Base-by-base conservation (phyloP, 495 filamentous ascomycete genomes). In the Polyplosphaeria fusca region DNA sequence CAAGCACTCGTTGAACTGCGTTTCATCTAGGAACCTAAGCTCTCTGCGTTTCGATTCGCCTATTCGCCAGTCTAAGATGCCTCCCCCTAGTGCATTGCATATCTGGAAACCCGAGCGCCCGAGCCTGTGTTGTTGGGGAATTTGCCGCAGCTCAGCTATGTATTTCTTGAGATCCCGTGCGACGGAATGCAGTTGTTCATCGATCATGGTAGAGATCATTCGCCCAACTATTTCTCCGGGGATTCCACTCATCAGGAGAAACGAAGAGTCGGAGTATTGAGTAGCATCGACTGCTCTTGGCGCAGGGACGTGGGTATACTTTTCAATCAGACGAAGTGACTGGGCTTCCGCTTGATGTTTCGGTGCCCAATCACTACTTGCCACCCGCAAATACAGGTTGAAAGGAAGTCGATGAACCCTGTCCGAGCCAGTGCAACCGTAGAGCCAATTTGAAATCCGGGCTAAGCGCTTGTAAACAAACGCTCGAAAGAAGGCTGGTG, bases 11-110 rank as follows among this genome's bases (percentile, higher is more conserved):
- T 35, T 43, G 50, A 53, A 53, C 5, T 27, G 3, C 2, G 35
- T 43, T 19, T 52, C 49, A 19, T 52, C 38, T 26, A 19, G 32
- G 24, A 52, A 52, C 25, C 22, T 52, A 2, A 52, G 49, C 38
- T 52, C 49, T 52, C 30, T 40, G n/a, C 37, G 35, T 43, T 43
- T 26, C 9, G 49, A 52, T 26, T 52, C 49, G 38, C 20, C 19
- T 42, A 52, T 52, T 5, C 49, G 49, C 49, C 49, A 52, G 22
- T 52, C 49, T 14, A 52, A 30, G 38, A 52, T 52, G 37, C 49
- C 49, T 2, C 38, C 49, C 3, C 49, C 49, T 25, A 52, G 22
- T 5, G 49, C 37, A 20, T 52, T 52, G 22, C 49, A 52, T 52
- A 52, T 52, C 22, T 52, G 35, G 24, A 52, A 52, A 19, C 38